Evolutionary conservation across 2,329 filamentous ascomycete genomes (phyloP).

Genomic region (Arachnomyces sp.): DNA sequence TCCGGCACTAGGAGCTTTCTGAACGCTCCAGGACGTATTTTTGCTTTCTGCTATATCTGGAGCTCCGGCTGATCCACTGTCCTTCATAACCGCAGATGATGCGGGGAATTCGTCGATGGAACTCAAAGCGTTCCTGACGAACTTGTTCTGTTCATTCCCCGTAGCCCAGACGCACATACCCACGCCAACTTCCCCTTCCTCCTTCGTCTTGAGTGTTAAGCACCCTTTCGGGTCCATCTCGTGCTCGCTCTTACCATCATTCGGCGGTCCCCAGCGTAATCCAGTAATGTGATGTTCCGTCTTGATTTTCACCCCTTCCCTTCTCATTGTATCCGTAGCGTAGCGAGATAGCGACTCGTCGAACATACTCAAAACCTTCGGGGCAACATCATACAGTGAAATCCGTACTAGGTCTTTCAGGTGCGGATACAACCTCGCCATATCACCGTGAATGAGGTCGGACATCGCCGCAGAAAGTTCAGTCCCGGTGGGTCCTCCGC

Average conservation of each 20-base stretch:
- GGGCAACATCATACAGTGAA: slow-evolving; percentile 54
- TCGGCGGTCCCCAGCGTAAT: slow-evolving; percentile 45
- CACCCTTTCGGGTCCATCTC: slow-evolving; percentile 37
- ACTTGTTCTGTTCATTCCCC: slow-evolving; percentile 50
- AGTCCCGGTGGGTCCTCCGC: slow-evolving; percentile 50
- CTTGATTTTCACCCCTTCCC: slow-evolving; percentile 51
- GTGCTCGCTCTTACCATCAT: slow-evolving; percentile 23
- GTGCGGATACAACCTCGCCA: slow-evolving; percentile 47
- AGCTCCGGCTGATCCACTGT: not conserved
- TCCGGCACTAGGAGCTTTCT: slow-evolving; percentile 40
- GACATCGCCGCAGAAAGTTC: slow-evolving; percentile 52
- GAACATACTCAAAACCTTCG: slow-evolving; percentile 54
- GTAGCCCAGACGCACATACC: slow-evolving; percentile 57
- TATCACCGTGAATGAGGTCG: slow-evolving; percentile 50
- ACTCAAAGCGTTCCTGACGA: slow-evolving; percentile 39
- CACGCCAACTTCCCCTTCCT: slow-evolving; percentile 51
- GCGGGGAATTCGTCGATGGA: slow-evolving; percentile 9
- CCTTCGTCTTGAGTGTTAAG: slow-evolving; percentile 48
- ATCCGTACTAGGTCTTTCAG: slow-evolving; percentile 45
- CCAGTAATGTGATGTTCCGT: slow-evolving; percentile 52
- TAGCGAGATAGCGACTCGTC: slow-evolving; percentile 51
- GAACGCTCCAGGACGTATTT: slow-evolving; percentile 40
- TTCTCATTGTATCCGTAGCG: slow-evolving; percentile 48
- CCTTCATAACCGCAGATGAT: slow-evolving; percentile 8
- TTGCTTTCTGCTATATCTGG: slow-evolving; percentile 7